phyloP scores from a whole-genome alignment of 148 eudicot genomes.

The Gaultheria prostrata region DNA sequence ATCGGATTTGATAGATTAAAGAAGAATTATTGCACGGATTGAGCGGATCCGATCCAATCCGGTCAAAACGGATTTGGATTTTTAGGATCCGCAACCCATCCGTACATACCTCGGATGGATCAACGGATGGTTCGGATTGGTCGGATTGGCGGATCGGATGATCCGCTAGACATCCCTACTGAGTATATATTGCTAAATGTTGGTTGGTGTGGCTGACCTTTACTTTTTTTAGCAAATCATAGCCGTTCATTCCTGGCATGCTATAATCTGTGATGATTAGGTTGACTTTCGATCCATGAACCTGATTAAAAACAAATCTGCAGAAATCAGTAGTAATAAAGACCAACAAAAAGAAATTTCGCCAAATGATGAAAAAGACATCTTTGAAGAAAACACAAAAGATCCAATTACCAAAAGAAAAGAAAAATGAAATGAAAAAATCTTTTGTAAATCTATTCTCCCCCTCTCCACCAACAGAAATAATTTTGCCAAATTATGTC shows the following conservation, averaged over 20 bases:
- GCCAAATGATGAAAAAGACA: background rate
- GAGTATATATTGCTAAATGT: background rate
- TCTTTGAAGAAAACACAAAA: background rate
- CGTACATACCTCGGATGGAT: no score
- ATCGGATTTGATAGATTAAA: no score
- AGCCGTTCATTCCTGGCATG: conserved; percentile 64
- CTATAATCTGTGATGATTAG: conserved; percentile 65
- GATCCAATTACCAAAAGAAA: background rate
- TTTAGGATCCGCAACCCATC: no score
- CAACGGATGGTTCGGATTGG: no score
- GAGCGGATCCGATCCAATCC: no score
- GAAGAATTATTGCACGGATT: no score
- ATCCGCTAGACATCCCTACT: no score
- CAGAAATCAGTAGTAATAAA: background rate
- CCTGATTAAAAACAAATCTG: conserved; percentile 1
- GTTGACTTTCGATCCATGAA: conserved; percentile 39
- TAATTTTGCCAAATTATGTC: no score
- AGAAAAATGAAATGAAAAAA: background rate
- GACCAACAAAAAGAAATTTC: background rate
- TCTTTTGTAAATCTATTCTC: no score
- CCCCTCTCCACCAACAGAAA: background rate
- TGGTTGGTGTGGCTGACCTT: conserved; percentile 32
- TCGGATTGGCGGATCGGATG: no score
- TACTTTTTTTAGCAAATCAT: conserved; percentile 56
- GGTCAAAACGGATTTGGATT: no score